Evolutionary conservation across 495 filamentous ascomycete genomes (phyloP).

Genomic region (Aspergillus cavernicola): DNA sequence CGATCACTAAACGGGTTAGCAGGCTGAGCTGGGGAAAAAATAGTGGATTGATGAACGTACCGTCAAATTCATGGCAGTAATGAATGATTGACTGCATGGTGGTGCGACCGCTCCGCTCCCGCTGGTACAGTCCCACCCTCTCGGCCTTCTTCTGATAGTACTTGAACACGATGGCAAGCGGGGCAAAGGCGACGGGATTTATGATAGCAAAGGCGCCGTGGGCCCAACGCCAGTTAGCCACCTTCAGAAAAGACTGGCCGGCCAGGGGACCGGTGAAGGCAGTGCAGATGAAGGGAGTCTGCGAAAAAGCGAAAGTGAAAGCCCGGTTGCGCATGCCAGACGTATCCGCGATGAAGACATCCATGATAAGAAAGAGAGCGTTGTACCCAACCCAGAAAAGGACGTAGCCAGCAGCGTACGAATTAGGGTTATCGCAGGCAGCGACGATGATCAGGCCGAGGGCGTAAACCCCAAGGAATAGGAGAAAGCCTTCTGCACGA

Average conservation of each 20-base stretch:
- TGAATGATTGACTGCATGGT: slow-evolving; percentile 44
- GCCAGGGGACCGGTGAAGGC: slow-evolving; percentile 36
- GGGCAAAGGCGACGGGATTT: slow-evolving; percentile 51
- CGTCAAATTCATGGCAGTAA: slow-evolving; percentile 60
- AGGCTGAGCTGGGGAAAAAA: no score
- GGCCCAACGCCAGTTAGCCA: slow-evolving; percentile 58
- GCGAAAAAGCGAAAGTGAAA: slow-evolving; percentile 57
- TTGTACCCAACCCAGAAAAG: slow-evolving; percentile 58
- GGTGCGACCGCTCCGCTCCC: slow-evolving; percentile 42
- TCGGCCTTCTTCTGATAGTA: slow-evolving; percentile 57
- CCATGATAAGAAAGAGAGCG: slow-evolving; percentile 53
- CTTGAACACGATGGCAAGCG: slow-evolving; percentile 51
- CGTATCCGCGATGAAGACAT: slow-evolving; percentile 65
- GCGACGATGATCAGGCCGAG: slow-evolving; percentile 50
- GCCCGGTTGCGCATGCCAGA: slow-evolving; percentile 60
- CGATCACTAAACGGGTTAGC: slow-evolving; percentile 38
- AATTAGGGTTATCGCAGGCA: slow-evolving; percentile 40
- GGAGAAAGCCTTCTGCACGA: slow-evolving; percentile 48
- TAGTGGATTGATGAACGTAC: slow-evolving; percentile 32
- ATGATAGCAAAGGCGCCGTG: slow-evolving; percentile 61
- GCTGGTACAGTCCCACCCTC: slow-evolving; percentile 34
- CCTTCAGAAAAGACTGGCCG: slow-evolving; percentile 42
- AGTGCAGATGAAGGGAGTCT: slow-evolving; percentile 64
- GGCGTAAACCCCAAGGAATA: slow-evolving; percentile 36
- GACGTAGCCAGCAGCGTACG: slow-evolving; percentile 50